Base-by-base conservation (phyloP, 441 rosid genomes). In the California macrophylla region DNA sequence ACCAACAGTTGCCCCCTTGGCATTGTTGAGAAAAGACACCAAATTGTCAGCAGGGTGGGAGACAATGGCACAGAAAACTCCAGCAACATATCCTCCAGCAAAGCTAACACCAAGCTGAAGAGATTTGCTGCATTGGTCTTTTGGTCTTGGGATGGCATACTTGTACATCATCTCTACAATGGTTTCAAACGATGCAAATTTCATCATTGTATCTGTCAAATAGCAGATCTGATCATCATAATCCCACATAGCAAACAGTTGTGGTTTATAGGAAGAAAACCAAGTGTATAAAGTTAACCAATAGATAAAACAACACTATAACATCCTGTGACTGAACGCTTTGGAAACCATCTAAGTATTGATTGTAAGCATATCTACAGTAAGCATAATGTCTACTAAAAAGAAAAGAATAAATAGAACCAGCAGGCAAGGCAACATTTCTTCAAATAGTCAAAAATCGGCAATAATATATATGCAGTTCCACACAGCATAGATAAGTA, bases 41-140 rank as follows among this genome's bases (percentile, higher is more conserved):
- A 94, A 80, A 72, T 90, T 94, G 78, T 94, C 99, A 0, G 99
- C 99, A 8, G 98, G 99, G 71, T 94, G 99, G 0, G 99, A 94
- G 42, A 94, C 92, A 24, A 86, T 8, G 0, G 93, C 94, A 69
- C 98, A 94, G 67, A 92, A 78, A 38, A 92, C 80, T 77, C 98
- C 99, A 58, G 99, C 99, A 65, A 90, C 63, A 40, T 95, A 95
- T 64, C 98, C 99, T 75, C 96, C 99, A 23, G 97, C 96, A 69
- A 92, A 95, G 82, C 99, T 95, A 21, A 95, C 75, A 9, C 98
- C 95, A 21, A 95, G 97, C 74, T 95, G 99, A 75, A 89, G 82
- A 67, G 66, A 2, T 71, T 90, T 95, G 86, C 97, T 88, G 90
- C 98, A 95, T 75, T 95, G 82, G 38, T 85, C 86, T 81, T 95